Conservation (phyloP, 1,284 basidiomycete genomes). For the Moniliella sp. region DNA sequence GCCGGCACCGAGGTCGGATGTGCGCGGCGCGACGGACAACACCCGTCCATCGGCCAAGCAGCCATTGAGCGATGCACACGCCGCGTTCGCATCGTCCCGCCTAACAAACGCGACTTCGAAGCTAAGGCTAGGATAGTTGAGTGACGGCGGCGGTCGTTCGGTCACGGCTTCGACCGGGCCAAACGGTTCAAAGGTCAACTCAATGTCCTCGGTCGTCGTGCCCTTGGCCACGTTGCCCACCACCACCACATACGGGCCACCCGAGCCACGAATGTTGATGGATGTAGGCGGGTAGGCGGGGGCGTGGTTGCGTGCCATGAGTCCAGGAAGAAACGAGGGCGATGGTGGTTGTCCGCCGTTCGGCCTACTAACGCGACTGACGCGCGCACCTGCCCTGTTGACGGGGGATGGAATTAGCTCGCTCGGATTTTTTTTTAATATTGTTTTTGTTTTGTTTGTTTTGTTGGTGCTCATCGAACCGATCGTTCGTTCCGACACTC, state of each 20-base stretch:
- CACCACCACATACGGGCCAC: constrained; percentile 23
- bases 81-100: constrained; percentile 10
- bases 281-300: constrained; percentile 9
- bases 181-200: constrained; percentile 21
- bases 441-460: no score
- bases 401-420: no score
- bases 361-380: no score
- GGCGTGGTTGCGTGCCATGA: no score
- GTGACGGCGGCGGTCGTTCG: constrained; percentile 9
- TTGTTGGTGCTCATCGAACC: no score
- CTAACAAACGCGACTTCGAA: constrained; percentile 22
- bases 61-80: constrained; percentile 22
- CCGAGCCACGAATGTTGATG: constrained; percentile 19
- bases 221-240: constrained; percentile 21
- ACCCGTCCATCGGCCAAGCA: constrained; percentile 27
- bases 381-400: no score
- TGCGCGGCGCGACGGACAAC: constrained; percentile 7
- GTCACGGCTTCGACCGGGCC: constrained; percentile 17
- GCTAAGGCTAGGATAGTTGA: constrained; percentile 16
- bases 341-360: no score
- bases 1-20: background rate
- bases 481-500: no score
- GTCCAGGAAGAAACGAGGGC: no score
- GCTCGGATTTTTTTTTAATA: no score
- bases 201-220: constrained; percentile 22